A percentile compares a stretch with the other conserved stretches of the same genome.
Evolutionary conservation across 148 eudicot species (phyloP).

Genomic region (Drosera capensis): DNA sequence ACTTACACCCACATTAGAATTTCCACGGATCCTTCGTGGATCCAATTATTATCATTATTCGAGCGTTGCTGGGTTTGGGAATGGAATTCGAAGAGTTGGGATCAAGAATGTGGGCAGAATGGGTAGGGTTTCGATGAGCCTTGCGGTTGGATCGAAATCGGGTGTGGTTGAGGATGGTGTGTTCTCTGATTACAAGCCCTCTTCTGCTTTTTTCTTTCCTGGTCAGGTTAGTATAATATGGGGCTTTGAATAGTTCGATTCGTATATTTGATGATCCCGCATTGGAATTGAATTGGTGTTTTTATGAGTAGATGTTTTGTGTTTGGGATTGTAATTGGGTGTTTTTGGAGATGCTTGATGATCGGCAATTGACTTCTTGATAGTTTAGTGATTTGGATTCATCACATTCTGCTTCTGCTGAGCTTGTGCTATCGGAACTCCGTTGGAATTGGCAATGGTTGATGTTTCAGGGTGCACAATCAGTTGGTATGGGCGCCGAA

Average conservation of each 20-base stretch:
- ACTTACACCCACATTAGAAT: too few relatives aligned
- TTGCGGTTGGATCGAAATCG: conserved; percentile 46
- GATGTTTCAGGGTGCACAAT: conserved; percentile 67
- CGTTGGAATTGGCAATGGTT: background rate
- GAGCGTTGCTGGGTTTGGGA: conserved; percentile 20
- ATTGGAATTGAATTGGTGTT: too few relatives aligned
- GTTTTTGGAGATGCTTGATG: too few relatives aligned
- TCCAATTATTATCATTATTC: too few relatives aligned
- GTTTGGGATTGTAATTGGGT: too few relatives aligned
- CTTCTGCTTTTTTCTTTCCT: conserved; percentile 70
- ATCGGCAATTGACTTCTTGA: too few relatives aligned
- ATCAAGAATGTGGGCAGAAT: conserved; percentile 18
- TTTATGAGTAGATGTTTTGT: too few relatives aligned
- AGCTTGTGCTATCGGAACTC: background rate
- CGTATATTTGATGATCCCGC: background rate
- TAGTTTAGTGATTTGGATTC: background rate
- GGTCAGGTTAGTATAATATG: conserved; percentile 48
- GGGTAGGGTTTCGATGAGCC: conserved; percentile 58
- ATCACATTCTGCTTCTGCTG: background rate
- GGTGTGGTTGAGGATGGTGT: conserved; percentile 37
- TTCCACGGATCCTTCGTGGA: too few relatives aligned
- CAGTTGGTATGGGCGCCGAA: conserved; percentile 86
- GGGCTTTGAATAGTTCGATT: background rate
- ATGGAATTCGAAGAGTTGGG: conserved; percentile 21
- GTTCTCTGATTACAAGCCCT: conserved; percentile 57